These are phyloP conservation scores for Bondarzewia mesenterica DNA, from an alignment of 1,284 basidiomycete species.

Conservation along the genomic window DNA sequence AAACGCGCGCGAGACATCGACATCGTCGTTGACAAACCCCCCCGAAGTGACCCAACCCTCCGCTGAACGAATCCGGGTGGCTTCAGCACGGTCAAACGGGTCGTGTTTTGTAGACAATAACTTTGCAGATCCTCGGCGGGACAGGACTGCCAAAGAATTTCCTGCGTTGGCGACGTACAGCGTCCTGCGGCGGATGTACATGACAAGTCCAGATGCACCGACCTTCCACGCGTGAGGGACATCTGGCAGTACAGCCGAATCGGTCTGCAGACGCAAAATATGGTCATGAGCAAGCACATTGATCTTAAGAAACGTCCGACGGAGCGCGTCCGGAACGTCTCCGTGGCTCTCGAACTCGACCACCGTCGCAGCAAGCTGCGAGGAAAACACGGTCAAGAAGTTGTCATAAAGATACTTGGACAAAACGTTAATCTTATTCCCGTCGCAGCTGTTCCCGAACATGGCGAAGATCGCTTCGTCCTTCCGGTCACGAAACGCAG, in stretches of 20 bases:
- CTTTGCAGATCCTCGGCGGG: conserved; percentile 72
- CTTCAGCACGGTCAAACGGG: conserved; percentile 87
- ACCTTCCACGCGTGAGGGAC: conserved; percentile 35
- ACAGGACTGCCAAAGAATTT: conserved; percentile 85
- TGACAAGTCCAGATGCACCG: conserved; percentile 82
- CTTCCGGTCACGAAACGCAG: conserved; percentile 71
- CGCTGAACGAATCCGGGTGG: conserved; percentile 78
- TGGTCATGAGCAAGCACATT: conserved; percentile 74
- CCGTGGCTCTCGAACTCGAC: conserved; percentile 43
- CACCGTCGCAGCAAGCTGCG: conserved; percentile 50
- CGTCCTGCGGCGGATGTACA: conserved; percentile 78
- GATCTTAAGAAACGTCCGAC: conserved; percentile 79
- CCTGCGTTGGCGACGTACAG: conserved; percentile 92
- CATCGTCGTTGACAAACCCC: conserved; percentile 88
- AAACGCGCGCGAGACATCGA: conserved; percentile 88
- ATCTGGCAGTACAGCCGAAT: conserved; percentile 25
- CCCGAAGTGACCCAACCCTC: conserved; percentile 96
- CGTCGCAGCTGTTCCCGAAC: conserved; percentile 76
- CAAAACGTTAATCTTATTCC: conserved; percentile 53
- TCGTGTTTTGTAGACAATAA: conserved; percentile 82
- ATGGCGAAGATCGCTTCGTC: conserved; percentile 94
- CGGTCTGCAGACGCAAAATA: conserved; percentile 48
- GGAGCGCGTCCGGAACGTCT: conserved; percentile 65
- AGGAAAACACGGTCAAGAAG: conserved; percentile 57
- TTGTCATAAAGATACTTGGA: conserved; percentile 80